Evolutionary conservation across 768 basidiomycete genomes (phyloP).

Genomic region (Psilocybe cubensis): DNA sequence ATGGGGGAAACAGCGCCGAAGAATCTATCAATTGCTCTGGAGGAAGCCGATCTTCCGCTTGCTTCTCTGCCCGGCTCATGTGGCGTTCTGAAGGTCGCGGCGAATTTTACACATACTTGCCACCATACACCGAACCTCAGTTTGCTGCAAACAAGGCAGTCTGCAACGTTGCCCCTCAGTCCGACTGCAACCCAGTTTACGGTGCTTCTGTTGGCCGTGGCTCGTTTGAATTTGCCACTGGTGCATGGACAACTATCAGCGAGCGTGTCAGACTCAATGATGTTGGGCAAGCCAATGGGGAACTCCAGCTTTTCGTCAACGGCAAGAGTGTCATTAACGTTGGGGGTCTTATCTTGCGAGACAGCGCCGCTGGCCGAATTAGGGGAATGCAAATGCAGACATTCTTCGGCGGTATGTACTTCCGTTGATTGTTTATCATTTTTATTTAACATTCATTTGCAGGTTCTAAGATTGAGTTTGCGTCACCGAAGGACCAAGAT

Average conservation of each 20-base stretch:
- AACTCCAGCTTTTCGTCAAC: conserved; percentile 67
- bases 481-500: conserved; percentile 63
- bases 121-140: conserved; percentile 40
- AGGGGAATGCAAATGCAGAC: conserved; percentile 76
- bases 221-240: conserved; percentile 62
- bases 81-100: conserved; percentile 63
- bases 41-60: conserved; percentile 55
- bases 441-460: not conserved
- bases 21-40: conserved; percentile 63
- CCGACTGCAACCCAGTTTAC: conserved; percentile 63
- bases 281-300: conserved; percentile 69
- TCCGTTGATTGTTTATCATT: conserved; percentile 12
- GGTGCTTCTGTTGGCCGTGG: conserved; percentile 75
- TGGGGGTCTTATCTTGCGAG: conserved; percentile 55
- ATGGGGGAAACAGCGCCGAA: conserved; percentile 56
- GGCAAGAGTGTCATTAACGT: conserved; percentile 68
- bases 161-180: conserved; percentile 50
- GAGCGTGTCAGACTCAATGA: conserved; percentile 80
- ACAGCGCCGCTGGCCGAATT: conserved; percentile 51
- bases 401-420: conserved; percentile 70
- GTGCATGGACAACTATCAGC: conserved; percentile 68
- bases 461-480: conserved; percentile 35
- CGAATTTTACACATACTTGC: conserved; percentile 76
- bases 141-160: conserved; percentile 51
- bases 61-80: conserved; percentile 74